These are phyloP conservation scores for Fagus crenata DNA, from an alignment of 306 rosid species.

Conservation along the genomic window DNA sequence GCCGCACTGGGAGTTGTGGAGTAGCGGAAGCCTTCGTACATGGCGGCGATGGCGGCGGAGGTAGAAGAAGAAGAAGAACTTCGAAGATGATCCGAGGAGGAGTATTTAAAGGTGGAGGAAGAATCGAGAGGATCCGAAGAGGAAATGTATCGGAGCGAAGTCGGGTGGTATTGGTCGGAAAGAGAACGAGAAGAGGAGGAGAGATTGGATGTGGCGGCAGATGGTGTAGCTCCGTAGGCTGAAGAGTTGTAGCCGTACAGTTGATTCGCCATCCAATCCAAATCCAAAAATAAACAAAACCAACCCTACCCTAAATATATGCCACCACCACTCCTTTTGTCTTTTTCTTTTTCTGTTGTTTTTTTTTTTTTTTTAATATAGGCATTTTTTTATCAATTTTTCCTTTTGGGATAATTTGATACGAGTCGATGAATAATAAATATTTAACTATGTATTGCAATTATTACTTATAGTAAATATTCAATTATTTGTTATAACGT, in stretches of 20 bases:
- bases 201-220: constrained; percentile 17
- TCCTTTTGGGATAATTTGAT: too few species aligned
- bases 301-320: too few species aligned
- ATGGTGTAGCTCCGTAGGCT: constrained; percentile 30
- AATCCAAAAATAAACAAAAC: neutral
- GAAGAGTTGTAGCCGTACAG: constrained; percentile 44
- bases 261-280: constrained; percentile 35
- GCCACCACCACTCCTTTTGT: too few species aligned
- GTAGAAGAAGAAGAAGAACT: constrained; percentile 37
- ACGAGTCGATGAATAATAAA: too few species aligned
- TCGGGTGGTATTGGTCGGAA: constrained; percentile 30
- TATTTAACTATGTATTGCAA: too few species aligned
- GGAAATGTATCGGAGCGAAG: constrained; percentile 13
- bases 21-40: constrained; percentile 39
- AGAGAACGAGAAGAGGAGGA: constrained; percentile 18
- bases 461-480: too few species aligned
- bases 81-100: constrained; percentile 26
- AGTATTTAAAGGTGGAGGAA: constrained; percentile 5
- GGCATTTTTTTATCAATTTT: too few species aligned
- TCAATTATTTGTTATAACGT: too few species aligned
- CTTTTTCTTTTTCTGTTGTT: fast-evolving
- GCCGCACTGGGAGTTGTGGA: constrained; percentile 32
- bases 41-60: constrained; percentile 26
- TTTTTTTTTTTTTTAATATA: too few species aligned
- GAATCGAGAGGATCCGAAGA: constrained; percentile 10